These are phyloP conservation scores for Hymenoscyphus albidus DNA, from an alignment of 2,329 filamentous ascomycete species.

Conservation along the genomic window DNA sequence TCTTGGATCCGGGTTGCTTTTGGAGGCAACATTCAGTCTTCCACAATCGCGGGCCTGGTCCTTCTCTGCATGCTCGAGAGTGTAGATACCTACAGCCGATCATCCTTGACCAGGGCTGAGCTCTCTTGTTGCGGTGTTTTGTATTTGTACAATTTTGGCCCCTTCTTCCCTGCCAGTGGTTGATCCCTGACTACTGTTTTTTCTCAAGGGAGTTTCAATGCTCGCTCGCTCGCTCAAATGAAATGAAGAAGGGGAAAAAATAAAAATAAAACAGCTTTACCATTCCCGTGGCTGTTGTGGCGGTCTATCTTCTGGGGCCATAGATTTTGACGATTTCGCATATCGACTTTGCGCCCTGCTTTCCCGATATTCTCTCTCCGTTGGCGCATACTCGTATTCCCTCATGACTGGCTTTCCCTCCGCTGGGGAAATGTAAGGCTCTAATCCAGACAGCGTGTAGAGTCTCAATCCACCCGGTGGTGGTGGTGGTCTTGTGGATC, in stretches of 20 bases:
- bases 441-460: background rate
- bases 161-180: background rate
- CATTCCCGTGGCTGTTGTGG: background rate
- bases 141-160: background rate
- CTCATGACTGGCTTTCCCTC: background rate
- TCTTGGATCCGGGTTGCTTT: background rate
- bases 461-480: background rate
- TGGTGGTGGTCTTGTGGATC: background rate
- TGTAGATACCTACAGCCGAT: background rate
- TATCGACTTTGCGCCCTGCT: background rate
- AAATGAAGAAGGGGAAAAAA: background rate
- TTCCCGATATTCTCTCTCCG: background rate
- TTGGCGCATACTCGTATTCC: background rate
- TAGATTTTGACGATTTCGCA: background rate
- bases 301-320: background rate
- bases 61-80: background rate
- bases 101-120: background rate
- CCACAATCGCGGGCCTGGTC: background rate
- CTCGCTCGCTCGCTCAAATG: background rate
- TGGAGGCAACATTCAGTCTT: background rate
- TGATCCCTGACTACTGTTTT: background rate
- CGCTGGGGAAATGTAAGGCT: background rate
- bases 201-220: background rate
- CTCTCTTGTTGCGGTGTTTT: background rate
- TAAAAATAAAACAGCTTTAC: background rate